Base-by-base conservation (phyloP, 495 filamentous ascomycete species). In the Penicillium egyptiacum region DNA sequence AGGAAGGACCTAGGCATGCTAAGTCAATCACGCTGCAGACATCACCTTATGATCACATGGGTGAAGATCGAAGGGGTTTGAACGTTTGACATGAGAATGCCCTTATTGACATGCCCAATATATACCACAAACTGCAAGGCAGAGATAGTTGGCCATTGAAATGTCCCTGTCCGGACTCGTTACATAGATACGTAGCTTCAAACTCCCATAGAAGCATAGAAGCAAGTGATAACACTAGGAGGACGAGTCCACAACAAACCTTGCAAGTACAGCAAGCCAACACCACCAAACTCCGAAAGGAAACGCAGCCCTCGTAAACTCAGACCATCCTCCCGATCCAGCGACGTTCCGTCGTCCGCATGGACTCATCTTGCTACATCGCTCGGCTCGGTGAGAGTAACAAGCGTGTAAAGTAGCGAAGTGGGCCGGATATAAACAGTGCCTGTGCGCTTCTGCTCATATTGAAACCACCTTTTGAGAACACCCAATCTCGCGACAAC, bases 381-480 rank as follows among this genome's bases (percentile, higher is more conserved):
- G 31, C 81, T 61, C 23, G 63, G 64, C 52, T 75, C 63, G 35
- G 67, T 76, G 19, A 82, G 65, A 7, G 73, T 80, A 26, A 81
- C 57, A 10, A 84, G 62, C 41, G 77, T 67, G 58, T 73, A 81
- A 60, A 82, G 50, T 28, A 77, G 52, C 9, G 76, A 75, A n/a
- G 64, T 58, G 0, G 78, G 75, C 8, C 75, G 56, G 11, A 74
- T 69, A 50, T 78, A 81, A 2, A 77, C 58, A 11, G 35, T 68
- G 3, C 66, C 67, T 9, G 68, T 59, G 20, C 71, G 63, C 39
- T 75, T 79, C 55, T 62, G 23, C 23, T 25, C 78, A 48, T 77
- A 80, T 55, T 70, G 66, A 59, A 81, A 81, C 77, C 78, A 2
- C 77, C 75, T 22, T 72, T 70, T 9, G n/a, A 81, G 30, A 31